A percentile compares a stretch with the other conserved stretches of the same genome.
Conservation (phyloP, 1,284 basidiomycete species). For the Ustilago nuda region DNA sequence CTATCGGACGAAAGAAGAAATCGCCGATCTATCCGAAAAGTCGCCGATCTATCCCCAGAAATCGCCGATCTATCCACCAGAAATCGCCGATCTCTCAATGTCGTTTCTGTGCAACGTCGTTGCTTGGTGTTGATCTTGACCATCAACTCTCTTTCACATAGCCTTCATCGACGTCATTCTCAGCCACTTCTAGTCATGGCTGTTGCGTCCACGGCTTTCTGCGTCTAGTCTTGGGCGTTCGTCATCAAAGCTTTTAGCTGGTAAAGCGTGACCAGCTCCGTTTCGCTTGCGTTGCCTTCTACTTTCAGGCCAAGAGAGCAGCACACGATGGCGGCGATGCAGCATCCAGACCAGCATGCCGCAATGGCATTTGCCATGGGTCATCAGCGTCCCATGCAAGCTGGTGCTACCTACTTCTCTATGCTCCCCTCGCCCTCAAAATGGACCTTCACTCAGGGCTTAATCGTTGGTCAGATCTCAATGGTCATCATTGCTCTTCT, state of each 20-base stretch:
- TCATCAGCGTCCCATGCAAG: slow-evolving; percentile 16
- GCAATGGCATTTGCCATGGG: slow-evolving; percentile 18
- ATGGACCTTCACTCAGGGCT: slow-evolving; percentile 73
- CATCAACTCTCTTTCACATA: no score
- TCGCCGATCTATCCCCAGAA: background rate
- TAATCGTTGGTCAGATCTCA: slow-evolving; percentile 73
- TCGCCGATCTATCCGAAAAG: background rate
- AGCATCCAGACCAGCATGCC: slow-evolving; percentile 18
- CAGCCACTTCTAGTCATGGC: no score
- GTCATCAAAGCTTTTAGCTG: no score
- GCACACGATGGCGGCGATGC: slow-evolving; percentile 14
- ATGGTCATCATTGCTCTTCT: slow-evolving; percentile 63
- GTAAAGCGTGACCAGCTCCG: no score
- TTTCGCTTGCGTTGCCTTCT: background rate
- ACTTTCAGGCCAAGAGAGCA: background rate
- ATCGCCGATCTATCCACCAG: background rate
- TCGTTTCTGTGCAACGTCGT: background rate
- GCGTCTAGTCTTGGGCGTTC: no score
- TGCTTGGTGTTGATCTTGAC: background rate
- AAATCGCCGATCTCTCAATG: background rate
- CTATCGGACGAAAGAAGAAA: slow-evolving; percentile 1
- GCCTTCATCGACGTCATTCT: no score
- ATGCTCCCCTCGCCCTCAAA: slow-evolving; percentile 28
- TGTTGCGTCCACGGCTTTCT: no score
- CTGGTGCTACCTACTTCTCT: slow-evolving; percentile 28